Base-by-base conservation (phyloP, 768 basidiomycete species). In the Phlegmacium glaucopus region DNA sequence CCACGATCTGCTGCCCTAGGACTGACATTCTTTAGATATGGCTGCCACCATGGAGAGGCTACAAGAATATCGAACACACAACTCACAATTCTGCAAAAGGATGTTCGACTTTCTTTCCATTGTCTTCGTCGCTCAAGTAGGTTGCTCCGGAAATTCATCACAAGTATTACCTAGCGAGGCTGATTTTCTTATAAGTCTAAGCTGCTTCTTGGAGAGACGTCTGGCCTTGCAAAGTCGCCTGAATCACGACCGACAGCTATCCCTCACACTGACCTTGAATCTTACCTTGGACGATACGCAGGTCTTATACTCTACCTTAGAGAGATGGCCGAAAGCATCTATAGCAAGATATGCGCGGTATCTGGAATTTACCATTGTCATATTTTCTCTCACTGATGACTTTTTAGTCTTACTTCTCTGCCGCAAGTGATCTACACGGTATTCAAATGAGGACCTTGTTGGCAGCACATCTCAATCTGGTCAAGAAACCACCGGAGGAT, bases 1-100 rank as follows among this genome's bases (percentile, higher is more conserved):
- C 22, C 41, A 37, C 34, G 9, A 35, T 27, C 40, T 15, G 27
- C 42, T 6, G 32, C n/a, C 12, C 9, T 29, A 17, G 40, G 17
- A 39, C 50, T 12, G 42, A 17, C 29, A 16, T 50, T 48, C 18
- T 39, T 11, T 32, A 85, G 95, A 95, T 59, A 95, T 97, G 85
- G 92, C 94, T n/a, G 94, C 94, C 6, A 94, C 93, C 0, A 94
- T 94, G 79, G 94, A 94, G 66, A 75, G 94, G 22, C 70, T 96
- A 51, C 82, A 85, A 51, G 95, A 97, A 64, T 98, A 98, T 61
- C 78, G 80, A 49, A 92, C 88, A 2, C 82, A 94, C 61, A 95
- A 95, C 52, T 64, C 75, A 4, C 94, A 97, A 61, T 98, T 98
- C 68, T 94, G 91, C 72, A 94, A 94, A 62, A 79, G 95, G 18